Evolutionary conservation across 495 filamentous ascomycete genomes (phyloP).

Genomic region (Echria macrotheca): DNA sequence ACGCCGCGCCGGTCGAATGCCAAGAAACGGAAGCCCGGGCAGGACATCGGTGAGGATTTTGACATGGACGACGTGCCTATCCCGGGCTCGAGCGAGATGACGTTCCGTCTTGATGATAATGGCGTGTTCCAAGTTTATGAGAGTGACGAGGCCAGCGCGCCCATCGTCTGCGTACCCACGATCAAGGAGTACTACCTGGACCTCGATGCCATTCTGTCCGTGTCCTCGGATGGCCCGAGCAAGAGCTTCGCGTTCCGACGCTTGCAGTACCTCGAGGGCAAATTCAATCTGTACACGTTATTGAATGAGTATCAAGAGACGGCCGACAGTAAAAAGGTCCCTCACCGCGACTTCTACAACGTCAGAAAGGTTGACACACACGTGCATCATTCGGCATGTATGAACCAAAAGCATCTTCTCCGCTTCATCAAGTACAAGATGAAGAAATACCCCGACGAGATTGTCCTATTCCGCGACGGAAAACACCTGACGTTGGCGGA

Average conservation of each 20-base stretch:
- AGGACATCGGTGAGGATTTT: constrained; percentile 77
- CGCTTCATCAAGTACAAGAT: constrained; percentile 99
- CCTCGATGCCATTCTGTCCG: constrained; percentile 74
- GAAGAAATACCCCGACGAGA: constrained; percentile 93
- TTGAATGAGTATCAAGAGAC: constrained; percentile 97
- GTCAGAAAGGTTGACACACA: constrained; percentile 98
- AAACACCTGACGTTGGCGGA: constrained; percentile 86
- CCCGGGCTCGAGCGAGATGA: constrained; percentile 62
- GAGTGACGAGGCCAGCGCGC: constrained; percentile 54
- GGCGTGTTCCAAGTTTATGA: constrained; percentile 92
- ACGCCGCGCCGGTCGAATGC: constrained; percentile 24
- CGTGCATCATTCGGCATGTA: constrained; percentile 97
- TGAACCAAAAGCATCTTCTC: constrained; percentile 98
- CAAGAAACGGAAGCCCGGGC: constrained; percentile 75
- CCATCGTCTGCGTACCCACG: constrained; percentile 76
- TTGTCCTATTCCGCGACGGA: constrained; percentile 87
- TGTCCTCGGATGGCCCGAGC: constrained; percentile 89
- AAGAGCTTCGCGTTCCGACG: constrained; percentile 96
- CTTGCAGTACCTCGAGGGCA: constrained; percentile 90
- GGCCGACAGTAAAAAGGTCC: constrained; percentile 94
- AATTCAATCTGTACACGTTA: constrained; percentile 88
- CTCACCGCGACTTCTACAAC: constrained; percentile 98
- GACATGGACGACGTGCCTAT: constrained; percentile 71
- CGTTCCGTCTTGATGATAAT: constrained; percentile 69
- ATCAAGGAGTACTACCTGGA: constrained; percentile 93